Evolutionary conservation across 805 yeast species (phyloP), one percentile per base, ranked within the genome.

Genomic region (Naumovozyma baii): DNA sequence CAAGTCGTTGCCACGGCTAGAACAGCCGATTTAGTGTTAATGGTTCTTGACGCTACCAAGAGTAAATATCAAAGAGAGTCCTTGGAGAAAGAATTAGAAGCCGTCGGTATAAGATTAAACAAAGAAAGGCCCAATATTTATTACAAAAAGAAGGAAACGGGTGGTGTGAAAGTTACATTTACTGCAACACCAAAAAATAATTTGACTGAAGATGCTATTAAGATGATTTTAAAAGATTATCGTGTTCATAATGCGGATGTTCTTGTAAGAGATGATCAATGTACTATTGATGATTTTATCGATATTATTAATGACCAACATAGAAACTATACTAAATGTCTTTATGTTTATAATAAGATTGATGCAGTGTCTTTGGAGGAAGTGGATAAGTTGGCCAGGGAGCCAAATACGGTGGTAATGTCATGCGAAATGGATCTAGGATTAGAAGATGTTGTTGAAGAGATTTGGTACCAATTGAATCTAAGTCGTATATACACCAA

Each of bases 1-100:
- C 97, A 92, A 61, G 97, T 92, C 32, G 88, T 90, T 48, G 83
- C 97, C 2, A 92, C 96, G 0, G 95, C 96, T 0, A 81, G 92
- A 60, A 90, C 97, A 0, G 87, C 96, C 0, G 97, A 92, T 57
- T 67, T 90, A 55, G 80, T 90, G 45, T 66, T 90, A 55, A 92
- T 90, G 95, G 87, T 90, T 40, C 65, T 90, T 47, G 98, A 90
- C 64, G 96, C 97, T 1, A 90, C 98, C 2, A 92, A 92, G 59
- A 84, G 94, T 20, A 79, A 78, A 20, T 87, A 88, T 51, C 98
- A 90, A 62, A 70, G 96, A 48, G 78, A 73, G 51, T 83, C 88
- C 41, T 68, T 90, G 48, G 96, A 90, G 55, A 74, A 74, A 42
- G 98, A 90, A 65, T 69, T 90, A 48, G 97, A 90, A 56, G 78